Conservation (phyloP, 23 red algal species). For the Porphyridium purpureum region DNA sequence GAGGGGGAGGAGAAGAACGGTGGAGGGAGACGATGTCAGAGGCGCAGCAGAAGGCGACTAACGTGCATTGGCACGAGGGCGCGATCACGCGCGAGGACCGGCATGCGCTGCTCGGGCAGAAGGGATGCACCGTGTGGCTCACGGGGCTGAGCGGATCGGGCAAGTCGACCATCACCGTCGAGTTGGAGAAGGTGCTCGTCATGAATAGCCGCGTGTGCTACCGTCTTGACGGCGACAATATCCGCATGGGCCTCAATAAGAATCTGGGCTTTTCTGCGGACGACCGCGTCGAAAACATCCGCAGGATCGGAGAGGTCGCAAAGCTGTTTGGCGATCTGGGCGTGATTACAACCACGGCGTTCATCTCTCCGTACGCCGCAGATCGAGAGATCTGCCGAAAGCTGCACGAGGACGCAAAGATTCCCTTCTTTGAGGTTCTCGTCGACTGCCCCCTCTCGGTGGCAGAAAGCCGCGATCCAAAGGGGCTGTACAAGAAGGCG, state of each 20-base stretch:
- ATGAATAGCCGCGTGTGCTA: constrained; percentile 54
- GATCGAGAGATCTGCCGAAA: constrained; percentile 64
- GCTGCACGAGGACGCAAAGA: constrained; percentile 63
- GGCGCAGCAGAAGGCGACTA: constrained; percentile 38
- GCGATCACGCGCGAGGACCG: constrained; percentile 41
- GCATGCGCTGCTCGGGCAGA: constrained; percentile 50
- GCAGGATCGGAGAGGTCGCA: constrained; percentile 82
- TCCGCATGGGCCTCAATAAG: constrained; percentile 84
- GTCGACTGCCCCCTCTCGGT: constrained; percentile 81
- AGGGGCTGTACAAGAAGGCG: constrained; percentile 99
- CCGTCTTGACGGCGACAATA: constrained; percentile 92
- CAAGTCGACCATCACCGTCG: constrained; percentile 80
- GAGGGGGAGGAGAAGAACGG: neutral
- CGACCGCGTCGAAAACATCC: constrained; percentile 95
- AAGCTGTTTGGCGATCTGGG: constrained; percentile 88
- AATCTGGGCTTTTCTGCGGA: constrained; percentile 78
- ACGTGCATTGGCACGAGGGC: constrained; percentile 77
- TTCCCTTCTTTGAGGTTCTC: constrained; percentile 83
- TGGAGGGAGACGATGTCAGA: too few species aligned
- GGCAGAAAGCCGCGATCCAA: constrained; percentile 87
- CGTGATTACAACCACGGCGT: constrained; percentile 56
- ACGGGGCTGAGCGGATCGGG: constrained; percentile 87
- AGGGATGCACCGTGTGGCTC: constrained; percentile 87
- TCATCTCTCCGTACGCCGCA: constrained; percentile 80
- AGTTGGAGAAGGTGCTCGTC: constrained; percentile 79